These are phyloP conservation scores for Coccomyxa sp. DNA, from an alignment of 139 green algal species.

Conservation along the genomic window DNA sequence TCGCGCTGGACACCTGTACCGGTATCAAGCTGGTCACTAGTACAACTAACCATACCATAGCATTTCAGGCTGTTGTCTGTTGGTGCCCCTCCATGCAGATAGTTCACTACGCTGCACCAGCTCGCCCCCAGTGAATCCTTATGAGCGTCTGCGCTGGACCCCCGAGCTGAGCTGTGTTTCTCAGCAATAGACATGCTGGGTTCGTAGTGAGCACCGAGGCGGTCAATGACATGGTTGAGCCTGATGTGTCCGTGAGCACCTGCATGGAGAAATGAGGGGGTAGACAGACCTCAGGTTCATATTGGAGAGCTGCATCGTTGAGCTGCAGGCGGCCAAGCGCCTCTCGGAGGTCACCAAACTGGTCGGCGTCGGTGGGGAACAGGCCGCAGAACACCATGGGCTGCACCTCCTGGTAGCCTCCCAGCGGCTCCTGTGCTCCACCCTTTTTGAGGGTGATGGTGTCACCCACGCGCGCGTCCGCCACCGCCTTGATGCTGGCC, in stretches of 20 bases:
- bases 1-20: slow-evolving; percentile 69
- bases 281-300: slow-evolving; percentile 79
- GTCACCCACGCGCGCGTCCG: slow-evolving; percentile 93
- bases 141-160: too few species aligned
- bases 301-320: slow-evolving; percentile 93
- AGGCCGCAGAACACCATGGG: slow-evolving; percentile 98
- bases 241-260: too few species aligned
- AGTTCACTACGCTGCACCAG: background rate
- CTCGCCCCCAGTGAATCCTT: background rate
- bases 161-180: too few species aligned
- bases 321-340: slow-evolving; percentile 96
- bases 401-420: slow-evolving; percentile 78
- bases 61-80: too few species aligned
- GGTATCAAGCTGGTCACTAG: background rate
- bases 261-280: too few species aligned
- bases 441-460: slow-evolving; percentile 80
- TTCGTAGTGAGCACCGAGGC: too few species aligned
- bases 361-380: slow-evolving; percentile 84
- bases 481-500: slow-evolving; percentile 84
- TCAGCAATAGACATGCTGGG: too few species aligned
- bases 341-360: slow-evolving; percentile 82
- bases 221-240: too few species aligned
- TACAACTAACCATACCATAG: background rate
- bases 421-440: background rate
- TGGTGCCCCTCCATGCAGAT: background rate